Percentiles rank a stretch among this genome's conserved stretches.
phyloP scores from a whole-genome alignment of 1,284 basidiomycete species.

The Puccinia triticina region DNA sequence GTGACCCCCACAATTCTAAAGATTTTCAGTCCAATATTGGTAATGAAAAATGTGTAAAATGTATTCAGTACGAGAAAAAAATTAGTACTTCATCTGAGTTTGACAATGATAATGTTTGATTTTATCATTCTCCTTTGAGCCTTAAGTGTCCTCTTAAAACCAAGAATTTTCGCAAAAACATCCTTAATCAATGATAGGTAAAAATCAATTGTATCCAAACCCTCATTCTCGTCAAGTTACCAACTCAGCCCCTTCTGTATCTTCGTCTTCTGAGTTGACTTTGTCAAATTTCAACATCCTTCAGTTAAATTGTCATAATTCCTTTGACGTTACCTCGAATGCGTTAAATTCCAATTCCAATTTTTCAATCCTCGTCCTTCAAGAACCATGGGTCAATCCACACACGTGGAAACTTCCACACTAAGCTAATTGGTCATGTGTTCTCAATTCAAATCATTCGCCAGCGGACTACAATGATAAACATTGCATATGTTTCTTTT shows the following conservation, averaged over 20 bases:
- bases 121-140: slow-evolving; percentile 5
- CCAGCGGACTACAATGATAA: not conserved
- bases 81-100: no score
- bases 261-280: no score
- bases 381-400: slow-evolving; percentile 11
- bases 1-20: not conserved
- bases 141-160: not conserved
- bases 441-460: not conserved
- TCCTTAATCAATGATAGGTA: not conserved
- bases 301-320: not conserved
- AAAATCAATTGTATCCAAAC: not conserved
- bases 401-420: not conserved
- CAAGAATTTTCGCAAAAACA: not conserved
- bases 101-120: no score
- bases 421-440: not conserved
- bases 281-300: not conserved
- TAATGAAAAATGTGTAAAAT: no score
- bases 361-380: no score
- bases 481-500: not conserved
- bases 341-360: no score
- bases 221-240: not conserved
- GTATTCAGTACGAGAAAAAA: no score
- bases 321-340: no score
- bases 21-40: not conserved
- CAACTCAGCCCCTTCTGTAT: no score